Evolutionary conservation across 2,329 filamentous ascomycete species (phyloP), one percentile per base, ranked within the genome.

Genomic region (Chrysosporium queenslandicum): DNA sequence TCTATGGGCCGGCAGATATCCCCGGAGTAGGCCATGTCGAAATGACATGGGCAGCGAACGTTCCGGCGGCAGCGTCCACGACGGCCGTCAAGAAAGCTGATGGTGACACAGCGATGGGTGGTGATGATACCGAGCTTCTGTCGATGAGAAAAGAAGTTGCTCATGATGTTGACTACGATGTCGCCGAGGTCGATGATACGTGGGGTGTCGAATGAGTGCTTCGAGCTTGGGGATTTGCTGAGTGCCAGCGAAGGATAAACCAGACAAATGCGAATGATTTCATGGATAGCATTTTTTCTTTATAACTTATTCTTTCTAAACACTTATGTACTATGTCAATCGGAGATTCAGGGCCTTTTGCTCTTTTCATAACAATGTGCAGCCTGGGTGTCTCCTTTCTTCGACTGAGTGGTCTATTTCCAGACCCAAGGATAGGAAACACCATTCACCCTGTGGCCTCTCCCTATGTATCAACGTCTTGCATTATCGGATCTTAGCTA

Each of bases 1-100:
- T 77, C 61, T 71, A 71, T 53, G 66, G 73, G 7, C 60, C 71
- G 0, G 64, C 66, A 53, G 63, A 69, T 4, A 77, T 80, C 45
- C 76, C 76, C 0, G 68, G 71, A 2, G 68, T 79, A 5, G 77
- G 76, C 25, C 73, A 76, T 40, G 69, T 79, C 23, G 75, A 80
- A 43, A 66, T 81, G 39, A 66, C 70, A 2, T 82, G 79, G 79
- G 65, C 77, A n/a, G 64, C 71, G 32, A 70, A 70, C 25, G 64
- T 64, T 1, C 59, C 65, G 18, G 46, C 59, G 7, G 29, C 59
- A n/a, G 46, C 58, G 1, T 27, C 56, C 7, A 49, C 25, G 32
- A 52, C 54, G 2, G 45, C 41, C 7, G 21, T 11, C 12, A 52
- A 54, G 30, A 60, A 59, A 2, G 61, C 64, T 11, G 60, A 62